Evolutionary conservation across 2,329 filamentous ascomycete genomes (phyloP).

Genomic region (Paecilomyces formosus): DNA sequence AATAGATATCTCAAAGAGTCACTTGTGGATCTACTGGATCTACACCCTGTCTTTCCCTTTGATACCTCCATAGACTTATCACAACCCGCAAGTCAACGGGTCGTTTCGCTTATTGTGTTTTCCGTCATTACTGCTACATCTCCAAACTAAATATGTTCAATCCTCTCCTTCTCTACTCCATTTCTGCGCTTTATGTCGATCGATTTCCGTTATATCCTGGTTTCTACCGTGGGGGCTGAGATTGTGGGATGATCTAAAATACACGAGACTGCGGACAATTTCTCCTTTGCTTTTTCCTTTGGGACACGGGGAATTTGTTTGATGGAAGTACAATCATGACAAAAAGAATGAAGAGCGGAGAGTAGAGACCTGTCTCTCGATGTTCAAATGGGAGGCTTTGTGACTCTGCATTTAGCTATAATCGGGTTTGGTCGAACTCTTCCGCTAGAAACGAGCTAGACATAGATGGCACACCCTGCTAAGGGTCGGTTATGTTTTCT

Average conservation of each 20-base stretch:
- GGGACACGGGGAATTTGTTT: neutral
- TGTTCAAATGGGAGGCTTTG: neutral
- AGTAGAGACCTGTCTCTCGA: neutral
- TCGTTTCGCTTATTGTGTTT: constrained; percentile 1
- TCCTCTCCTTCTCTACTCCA: neutral
- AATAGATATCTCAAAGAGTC: neutral
- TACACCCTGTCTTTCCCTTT: constrained; percentile 19
- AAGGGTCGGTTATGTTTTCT: neutral
- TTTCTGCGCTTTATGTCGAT: neutral
- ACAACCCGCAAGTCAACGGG: constrained; percentile 15
- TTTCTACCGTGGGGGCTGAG: neutral
- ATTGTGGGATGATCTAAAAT: neutral
- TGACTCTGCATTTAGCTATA: neutral
- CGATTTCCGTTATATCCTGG: neutral
- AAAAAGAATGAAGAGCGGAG: neutral
- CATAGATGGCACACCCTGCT: neutral
- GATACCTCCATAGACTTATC: constrained; percentile 22
- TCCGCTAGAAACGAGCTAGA: neutral
- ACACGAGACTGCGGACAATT: neutral
- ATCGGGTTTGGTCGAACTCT: neutral
- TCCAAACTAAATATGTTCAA: neutral
- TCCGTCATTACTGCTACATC: neutral
- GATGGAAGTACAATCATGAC: neutral
- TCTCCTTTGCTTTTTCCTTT: neutral
- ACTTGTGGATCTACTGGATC: constrained; percentile 15